These are phyloP conservation scores for Rhodotorula kratochvilovae DNA, from an alignment of 768 basidiomycete species.

Conservation along the genomic window DNA sequence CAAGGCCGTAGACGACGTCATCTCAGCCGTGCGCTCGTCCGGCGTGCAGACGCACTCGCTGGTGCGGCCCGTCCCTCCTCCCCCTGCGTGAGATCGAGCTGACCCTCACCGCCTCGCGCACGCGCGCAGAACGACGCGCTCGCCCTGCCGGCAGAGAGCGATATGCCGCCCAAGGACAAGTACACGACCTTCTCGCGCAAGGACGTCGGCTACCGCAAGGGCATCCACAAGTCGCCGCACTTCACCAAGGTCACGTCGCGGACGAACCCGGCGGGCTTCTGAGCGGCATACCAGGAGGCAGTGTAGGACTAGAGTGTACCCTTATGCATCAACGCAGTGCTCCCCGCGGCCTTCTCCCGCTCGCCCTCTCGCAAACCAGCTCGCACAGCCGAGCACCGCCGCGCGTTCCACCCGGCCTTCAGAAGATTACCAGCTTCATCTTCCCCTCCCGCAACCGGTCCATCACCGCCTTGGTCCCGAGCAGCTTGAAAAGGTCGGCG, in stretches of 20 bases:
- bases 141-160: constrained; percentile 81
- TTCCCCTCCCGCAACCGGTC: constrained; percentile 57
- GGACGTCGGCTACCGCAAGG: constrained; percentile 71
- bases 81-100: neutral
- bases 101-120: neutral
- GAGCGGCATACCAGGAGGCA: neutral
- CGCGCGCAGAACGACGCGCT: constrained; percentile 62
- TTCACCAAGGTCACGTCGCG: constrained; percentile 28
- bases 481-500: constrained; percentile 69
- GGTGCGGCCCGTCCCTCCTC: constrained; percentile 54
- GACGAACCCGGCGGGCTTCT: constrained; percentile 33
- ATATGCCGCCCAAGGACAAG: constrained; percentile 90
- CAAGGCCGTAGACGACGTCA: constrained; percentile 88
- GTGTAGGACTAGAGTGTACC: neutral
- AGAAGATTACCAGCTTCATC: constrained; percentile 76
- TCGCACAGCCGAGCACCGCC: too few relatives aligned
- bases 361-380: too few relatives aligned
- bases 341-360: neutral
- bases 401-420: neutral
- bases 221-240: constrained; percentile 75
- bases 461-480: constrained; percentile 54
- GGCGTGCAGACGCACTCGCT: constrained; percentile 72
- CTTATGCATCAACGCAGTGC: neutral
- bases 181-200: constrained; percentile 74
- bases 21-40: constrained; percentile 75